A percentile compares a stretch with the other conserved stretches of the same genome.
Conservation (phyloP, 2,329 filamentous ascomycete genomes). For the Alternaria tenuissima region DNA sequence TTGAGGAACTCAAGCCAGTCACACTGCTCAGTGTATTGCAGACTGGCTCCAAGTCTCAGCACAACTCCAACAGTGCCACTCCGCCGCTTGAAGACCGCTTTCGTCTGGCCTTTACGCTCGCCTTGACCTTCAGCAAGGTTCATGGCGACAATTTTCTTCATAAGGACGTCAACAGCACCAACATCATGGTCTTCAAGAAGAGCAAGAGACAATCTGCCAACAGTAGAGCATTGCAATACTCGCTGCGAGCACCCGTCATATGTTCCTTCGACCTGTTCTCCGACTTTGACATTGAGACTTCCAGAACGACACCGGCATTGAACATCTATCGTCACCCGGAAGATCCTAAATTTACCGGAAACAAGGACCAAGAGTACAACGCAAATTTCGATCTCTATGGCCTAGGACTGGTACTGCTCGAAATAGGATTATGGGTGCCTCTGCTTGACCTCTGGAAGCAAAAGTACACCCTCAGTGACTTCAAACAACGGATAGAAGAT, state of each 20-base stretch:
- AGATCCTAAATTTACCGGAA: conserved; percentile 50
- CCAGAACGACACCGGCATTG: conserved; percentile 51
- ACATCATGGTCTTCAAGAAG: conserved; percentile 70
- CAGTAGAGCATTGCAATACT: conserved; percentile 53
- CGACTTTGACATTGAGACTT: conserved; percentile 59
- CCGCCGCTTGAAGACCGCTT: conserved; percentile 76
- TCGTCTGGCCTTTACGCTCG: conserved; percentile 74
- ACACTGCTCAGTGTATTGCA: conserved; percentile 59
- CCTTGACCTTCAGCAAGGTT: conserved; percentile 76
- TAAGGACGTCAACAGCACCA: conserved; percentile 72
- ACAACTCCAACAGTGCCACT: conserved; percentile 52
- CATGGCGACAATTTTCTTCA: conserved; percentile 75
- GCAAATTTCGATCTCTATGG: conserved; percentile 72
- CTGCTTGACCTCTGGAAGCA: conserved; percentile 67
- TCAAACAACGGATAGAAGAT: conserved; percentile 70
- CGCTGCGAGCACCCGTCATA: conserved; percentile 73
- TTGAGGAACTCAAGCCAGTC: conserved; percentile 51
- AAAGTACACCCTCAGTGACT: conserved; percentile 67
- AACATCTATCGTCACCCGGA: conserved; percentile 75
- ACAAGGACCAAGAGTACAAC: conserved; percentile 37
- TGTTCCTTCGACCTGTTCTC: conserved; percentile 80
- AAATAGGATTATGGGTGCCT: conserved; percentile 78
- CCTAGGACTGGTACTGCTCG: conserved; percentile 75
- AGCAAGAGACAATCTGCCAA: conserved; percentile 56
- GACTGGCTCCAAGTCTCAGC: conserved; percentile 54